Conservation (phyloP, 495 filamentous ascomycete genomes). For the Jackrogersella multiformis region DNA sequence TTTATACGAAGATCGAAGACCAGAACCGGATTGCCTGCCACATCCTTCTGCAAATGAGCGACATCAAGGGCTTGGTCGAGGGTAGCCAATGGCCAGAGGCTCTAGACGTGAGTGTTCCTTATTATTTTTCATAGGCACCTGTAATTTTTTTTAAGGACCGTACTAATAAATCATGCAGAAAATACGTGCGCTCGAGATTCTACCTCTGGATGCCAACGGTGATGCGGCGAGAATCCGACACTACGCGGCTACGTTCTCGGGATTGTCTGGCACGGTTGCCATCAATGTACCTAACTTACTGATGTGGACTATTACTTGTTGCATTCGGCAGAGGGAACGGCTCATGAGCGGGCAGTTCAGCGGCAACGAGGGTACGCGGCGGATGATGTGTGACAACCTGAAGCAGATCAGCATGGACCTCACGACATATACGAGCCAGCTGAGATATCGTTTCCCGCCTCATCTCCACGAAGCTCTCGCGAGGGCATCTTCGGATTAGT, state of each 20-base stretch:
- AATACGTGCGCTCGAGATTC: constrained; percentile 75
- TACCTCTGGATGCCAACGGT: constrained; percentile 77
- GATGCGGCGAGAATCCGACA: constrained; percentile 77
- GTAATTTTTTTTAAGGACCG: no score
- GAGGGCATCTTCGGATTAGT: constrained; percentile 72
- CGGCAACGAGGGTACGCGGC: constrained; percentile 73
- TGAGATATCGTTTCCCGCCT: constrained; percentile 82
- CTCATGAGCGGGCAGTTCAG: constrained; percentile 73
- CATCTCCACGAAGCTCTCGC: constrained; percentile 83
- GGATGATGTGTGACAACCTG: constrained; percentile 71
- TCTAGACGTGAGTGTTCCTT: constrained; percentile 74
- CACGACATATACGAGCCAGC: constrained; percentile 92
- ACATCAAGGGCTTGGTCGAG: constrained; percentile 77
- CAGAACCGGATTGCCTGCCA: constrained; percentile 75
- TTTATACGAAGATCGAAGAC: constrained; percentile 71
- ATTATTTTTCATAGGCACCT: neutral
- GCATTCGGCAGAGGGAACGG: constrained; percentile 74
- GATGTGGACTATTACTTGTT: constrained; percentile 90
- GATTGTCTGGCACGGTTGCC: constrained; percentile 77
- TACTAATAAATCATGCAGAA: constrained; percentile 60
- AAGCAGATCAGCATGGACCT: constrained; percentile 83
- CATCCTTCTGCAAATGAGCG: constrained; percentile 78
- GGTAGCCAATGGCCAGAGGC: constrained; percentile 76
- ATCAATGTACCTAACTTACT: constrained; percentile 88
- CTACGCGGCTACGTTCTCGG: constrained; percentile 77